A percentile compares a stretch with the other conserved stretches of the same genome.
These are phyloP conservation scores for Saccharomyces paradoxus DNA, from an alignment of 805 yeast species.

Conservation along the genomic window DNA sequence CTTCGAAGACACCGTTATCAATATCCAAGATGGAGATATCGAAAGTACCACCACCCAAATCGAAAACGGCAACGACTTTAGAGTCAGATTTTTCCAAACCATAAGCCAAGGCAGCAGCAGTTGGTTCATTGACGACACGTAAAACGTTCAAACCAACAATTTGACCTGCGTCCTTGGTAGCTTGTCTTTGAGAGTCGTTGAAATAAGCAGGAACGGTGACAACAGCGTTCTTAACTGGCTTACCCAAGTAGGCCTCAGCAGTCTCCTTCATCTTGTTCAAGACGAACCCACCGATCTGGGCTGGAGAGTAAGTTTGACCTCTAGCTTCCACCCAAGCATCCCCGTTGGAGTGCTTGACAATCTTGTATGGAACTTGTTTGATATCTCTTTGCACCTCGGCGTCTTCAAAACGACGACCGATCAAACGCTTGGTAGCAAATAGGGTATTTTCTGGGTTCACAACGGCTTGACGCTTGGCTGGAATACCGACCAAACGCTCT, in stretches of 20 bases:
- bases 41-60: slow-evolving; percentile 97
- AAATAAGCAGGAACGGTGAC: slow-evolving; percentile 85
- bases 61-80: slow-evolving; percentile 90
- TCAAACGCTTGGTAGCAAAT: slow-evolving; percentile 89
- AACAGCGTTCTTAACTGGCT: slow-evolving; percentile 80
- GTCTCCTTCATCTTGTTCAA: slow-evolving; percentile 97
- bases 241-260: slow-evolving; percentile 86
- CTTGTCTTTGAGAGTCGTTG: slow-evolving; percentile 77
- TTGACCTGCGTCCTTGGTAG: slow-evolving; percentile 94
- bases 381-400: slow-evolving; percentile 85
- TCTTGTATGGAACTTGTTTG: slow-evolving; percentile 81
- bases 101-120: slow-evolving; percentile 90
- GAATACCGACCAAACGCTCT: slow-evolving; percentile 85
- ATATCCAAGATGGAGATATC: slow-evolving; percentile 94
- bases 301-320: slow-evolving; percentile 84
- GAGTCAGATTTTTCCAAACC: slow-evolving; percentile 77
- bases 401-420: slow-evolving; percentile 88
- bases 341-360: slow-evolving; percentile 83
- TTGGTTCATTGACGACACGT: slow-evolving; percentile 77
- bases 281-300: slow-evolving; percentile 89
- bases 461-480: slow-evolving; percentile 94
- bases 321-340: slow-evolving; percentile 95
- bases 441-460: slow-evolving; percentile 90
- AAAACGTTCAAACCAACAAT: slow-evolving; percentile 84
- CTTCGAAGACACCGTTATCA: slow-evolving; percentile 96